Conservation (phyloP, 2,329 filamentous ascomycete genomes). For the Gremmenia infestans region DNA sequence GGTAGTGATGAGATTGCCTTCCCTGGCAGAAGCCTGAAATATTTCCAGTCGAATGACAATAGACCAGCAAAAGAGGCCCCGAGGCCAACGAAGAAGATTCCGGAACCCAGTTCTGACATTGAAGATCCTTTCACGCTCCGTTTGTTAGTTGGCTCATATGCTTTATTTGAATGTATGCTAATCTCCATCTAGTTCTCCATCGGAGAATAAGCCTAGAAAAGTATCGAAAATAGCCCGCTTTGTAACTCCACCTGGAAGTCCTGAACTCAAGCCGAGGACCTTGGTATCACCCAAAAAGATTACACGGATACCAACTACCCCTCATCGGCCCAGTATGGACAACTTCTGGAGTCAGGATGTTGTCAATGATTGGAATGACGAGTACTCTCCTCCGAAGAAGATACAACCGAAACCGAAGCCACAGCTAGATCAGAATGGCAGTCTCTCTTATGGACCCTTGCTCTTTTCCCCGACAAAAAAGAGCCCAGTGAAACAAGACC, state of each 20-base stretch:
- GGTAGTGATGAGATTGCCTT: not conserved
- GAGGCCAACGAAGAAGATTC: conserved; percentile 1
- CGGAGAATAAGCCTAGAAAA: conserved; percentile 17
- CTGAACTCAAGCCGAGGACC: conserved; percentile 16
- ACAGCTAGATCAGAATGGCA: conserved; percentile 19
- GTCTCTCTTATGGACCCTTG: conserved; percentile 1
- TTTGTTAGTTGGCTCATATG: conserved; percentile 15
- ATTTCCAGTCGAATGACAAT: not conserved
- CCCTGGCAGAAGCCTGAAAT: not conserved
- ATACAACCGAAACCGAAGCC: conserved; percentile 27
- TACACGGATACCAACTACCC: conserved; percentile 46
- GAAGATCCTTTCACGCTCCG: conserved; percentile 21
- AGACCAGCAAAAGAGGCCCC: not conserved
- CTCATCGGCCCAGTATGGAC: conserved; percentile 49
- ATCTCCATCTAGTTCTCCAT: conserved; percentile 19
- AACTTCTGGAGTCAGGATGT: conserved; percentile 55
- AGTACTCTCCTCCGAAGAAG: conserved; percentile 49
- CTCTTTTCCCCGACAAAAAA: conserved; percentile 24
- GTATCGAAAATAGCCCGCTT: conserved; percentile 18
- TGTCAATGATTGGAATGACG: conserved; percentile 60
- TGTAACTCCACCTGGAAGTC: conserved; percentile 27
- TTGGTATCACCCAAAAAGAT: conserved; percentile 27
- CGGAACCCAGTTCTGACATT: conserved; percentile 14
- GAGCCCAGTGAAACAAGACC: conserved; percentile 32
- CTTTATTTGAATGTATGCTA: conserved; percentile 1